Base-by-base conservation (phyloP, 805 yeast genomes). In the Myxozyma neglecta region DNA sequence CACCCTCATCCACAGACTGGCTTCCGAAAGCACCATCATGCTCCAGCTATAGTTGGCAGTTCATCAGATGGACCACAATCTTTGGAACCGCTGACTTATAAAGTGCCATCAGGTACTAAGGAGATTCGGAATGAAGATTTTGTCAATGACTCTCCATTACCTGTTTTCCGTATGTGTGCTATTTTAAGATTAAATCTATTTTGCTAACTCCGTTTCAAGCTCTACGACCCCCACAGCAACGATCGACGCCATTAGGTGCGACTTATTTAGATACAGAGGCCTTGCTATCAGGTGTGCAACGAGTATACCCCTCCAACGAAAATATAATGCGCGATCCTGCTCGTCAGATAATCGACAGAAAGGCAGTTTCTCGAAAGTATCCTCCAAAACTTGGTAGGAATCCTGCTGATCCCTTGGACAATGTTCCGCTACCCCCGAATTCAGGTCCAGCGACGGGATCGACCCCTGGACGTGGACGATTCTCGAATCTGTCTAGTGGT, bases 221-320 rank as follows among this genome's bases (percentile, higher is more conserved):
- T 24, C 37, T 66, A 7, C 69, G 70, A 16, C 67, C 70, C 7
- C 70, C 70, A 16, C 66, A 57, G 46, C 57, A 61, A 34, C 48
- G 60, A 7, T 53, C 50, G 36, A 47, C 53, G 32, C 68, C 69
- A 1, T 59, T 68, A 9, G 68, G 65, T 0, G 68, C 69, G 14
- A 68, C 70, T 16, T 68, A 63, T 50, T 13, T 20, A 14, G 70
- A 67, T 16, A 39, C 70, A 6, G 70, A 68, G 51, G 59, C 59
- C 6, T 18, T 20, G n/a, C 49, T 46, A 34, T 24, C 63, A n/a
- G 76, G 78, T n/a, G 36, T 43, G 7, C 56, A 55, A 6, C 59
- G 59, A 14, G 45, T 32, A 35, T 47, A 39, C 14, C 53, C 16
- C 13, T 34, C 34, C 6, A 42, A 50, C 20, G 61, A 53, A 20